Evolutionary conservation across 306 rosid genomes (phyloP), one percentile per base, ranked within the genome.

Genomic region (Pyrus pyrifolia): DNA sequence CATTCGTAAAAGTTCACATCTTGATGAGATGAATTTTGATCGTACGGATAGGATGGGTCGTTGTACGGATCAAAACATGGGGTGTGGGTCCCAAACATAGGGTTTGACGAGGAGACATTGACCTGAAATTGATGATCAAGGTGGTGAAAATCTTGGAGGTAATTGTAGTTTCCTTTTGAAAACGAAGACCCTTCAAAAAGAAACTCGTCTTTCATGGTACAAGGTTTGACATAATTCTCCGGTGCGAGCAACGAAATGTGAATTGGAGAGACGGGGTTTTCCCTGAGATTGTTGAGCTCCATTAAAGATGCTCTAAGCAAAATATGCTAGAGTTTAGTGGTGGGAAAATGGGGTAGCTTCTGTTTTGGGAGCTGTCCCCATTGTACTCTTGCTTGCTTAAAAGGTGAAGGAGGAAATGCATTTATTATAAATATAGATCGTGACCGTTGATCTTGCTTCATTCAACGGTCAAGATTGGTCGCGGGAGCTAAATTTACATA

Each of bases 91-190:
- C 77, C 88, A 22, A 87, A 75, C 61, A 57, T 51, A 45, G 83
- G 83, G 78, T 87, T 88, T 23, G 93, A 85, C 21, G 96, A 84
- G 12, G 86, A 81, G 14, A 74, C 86, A 71, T 84, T 80, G 38
- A 65, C 74, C n/a, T 73, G 69, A 68, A 63, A 64, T 9, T 62
- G 72, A 35, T 45, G 31, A 67, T 88, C 90, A 60, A 82, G 78
- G 15, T 86, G 85, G 58, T 82, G 88, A 85, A 93, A 81, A 66
- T 92, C 97, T 81, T 94, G 96, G 42, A 89, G 80, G 79, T 82
- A 91, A 74, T 82, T 67, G 58, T 30, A 17, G 51, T 11, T 62
- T 33, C 70, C 74, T 22, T 86, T 86, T 1, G 89, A 85, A 22
- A 87, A 79, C 68, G 89, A 83, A 76, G 88, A 75, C 59, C 68